phyloP scores from a whole-genome alignment of 306 rosid genomes.

The Lithocarpus polystachyus region DNA sequence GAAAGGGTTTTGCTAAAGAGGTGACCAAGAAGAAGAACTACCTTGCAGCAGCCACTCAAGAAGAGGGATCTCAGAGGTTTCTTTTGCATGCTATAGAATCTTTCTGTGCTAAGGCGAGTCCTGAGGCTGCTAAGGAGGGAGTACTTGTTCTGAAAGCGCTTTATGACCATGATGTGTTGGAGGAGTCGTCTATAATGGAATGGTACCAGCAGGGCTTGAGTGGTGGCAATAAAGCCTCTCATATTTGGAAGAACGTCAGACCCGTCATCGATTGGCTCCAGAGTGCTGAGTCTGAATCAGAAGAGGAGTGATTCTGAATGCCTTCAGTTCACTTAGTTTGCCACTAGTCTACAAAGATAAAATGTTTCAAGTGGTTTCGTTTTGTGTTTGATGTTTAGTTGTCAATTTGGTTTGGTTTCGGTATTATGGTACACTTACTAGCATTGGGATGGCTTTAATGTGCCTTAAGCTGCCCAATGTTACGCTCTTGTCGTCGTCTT shows the following conservation, averaged over 20 bases:
- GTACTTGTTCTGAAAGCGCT: conserved; percentile 49
- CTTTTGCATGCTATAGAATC: conserved; percentile 40
- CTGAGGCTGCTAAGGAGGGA: conserved; percentile 47
- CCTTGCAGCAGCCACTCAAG: conserved; percentile 36
- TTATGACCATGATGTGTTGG: conserved; percentile 45
- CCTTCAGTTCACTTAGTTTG: no score
- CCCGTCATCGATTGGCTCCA: conserved; percentile 70
- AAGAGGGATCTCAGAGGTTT: conserved; percentile 43
- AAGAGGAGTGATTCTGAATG: conserved; percentile 40
- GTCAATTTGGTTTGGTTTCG: background rate
- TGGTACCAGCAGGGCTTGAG: conserved; percentile 47
- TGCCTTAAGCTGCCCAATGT: background rate
- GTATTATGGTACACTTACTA: background rate
- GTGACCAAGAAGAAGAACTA: conserved; percentile 49
- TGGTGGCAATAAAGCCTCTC: conserved; percentile 35
- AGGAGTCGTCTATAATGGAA: conserved; percentile 38
- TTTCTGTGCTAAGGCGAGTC: conserved; percentile 31
- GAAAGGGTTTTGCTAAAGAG: conserved; percentile 61
- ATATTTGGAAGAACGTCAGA: conserved; percentile 41
- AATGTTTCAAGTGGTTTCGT: background rate
- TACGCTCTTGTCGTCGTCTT: background rate
- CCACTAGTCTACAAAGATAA: background rate
- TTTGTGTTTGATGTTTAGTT: background rate
- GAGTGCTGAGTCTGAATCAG: conserved; percentile 62
- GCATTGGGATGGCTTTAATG: conserved; percentile 6